Base-by-base conservation (phyloP, 441 rosid species). In the Populus tomentosa region DNA sequence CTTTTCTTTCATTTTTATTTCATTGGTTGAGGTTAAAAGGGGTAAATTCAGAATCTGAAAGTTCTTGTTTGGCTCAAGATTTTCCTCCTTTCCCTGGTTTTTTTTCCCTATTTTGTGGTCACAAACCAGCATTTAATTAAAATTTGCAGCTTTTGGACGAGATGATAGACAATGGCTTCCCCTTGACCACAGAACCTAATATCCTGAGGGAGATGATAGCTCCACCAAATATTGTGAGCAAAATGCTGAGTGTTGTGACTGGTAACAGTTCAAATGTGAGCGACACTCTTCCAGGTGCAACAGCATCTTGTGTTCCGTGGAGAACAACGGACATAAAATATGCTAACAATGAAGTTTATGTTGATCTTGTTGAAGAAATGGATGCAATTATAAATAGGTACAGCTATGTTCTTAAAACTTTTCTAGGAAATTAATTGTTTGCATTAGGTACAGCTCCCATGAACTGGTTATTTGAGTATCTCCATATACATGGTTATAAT, bases 161-260 rank as follows among this genome's bases (percentile, higher is more conserved):
- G 92, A 96, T 96, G 99, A 94, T 96, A 81, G 97, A 91, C 84
- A 94, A 96, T 81, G 99, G 98, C 77, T 94, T 90, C 86, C 99
- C 99, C 62, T 92, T 96, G 74, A 92, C 98, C 28, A 96, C 98
- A 65, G 99, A 96, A 85, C 93, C 91, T 30, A 94, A 90, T 82
- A 91, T 94, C 79, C 82, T 96, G 20, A 91, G 93, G 70, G 98
- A 94, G 90, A 94, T 96, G 98, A 96, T 96, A 75, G 91, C 98
- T 80, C 97, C 96, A 42, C 98, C 98, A 3, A 92, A 88, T 85
- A 82, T 96, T 30, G 98, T 92, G 72, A 94, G 89, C 88, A 94
- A 94, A 88, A 82, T 96, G 87, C 76, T 91, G 86, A 96, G 98
- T 80, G 98, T 92, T 77, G 98, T 96, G 78, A 96, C 98, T 5